Base-by-base conservation (phyloP, 768 basidiomycete genomes). In the Floccularia luteovirens region DNA sequence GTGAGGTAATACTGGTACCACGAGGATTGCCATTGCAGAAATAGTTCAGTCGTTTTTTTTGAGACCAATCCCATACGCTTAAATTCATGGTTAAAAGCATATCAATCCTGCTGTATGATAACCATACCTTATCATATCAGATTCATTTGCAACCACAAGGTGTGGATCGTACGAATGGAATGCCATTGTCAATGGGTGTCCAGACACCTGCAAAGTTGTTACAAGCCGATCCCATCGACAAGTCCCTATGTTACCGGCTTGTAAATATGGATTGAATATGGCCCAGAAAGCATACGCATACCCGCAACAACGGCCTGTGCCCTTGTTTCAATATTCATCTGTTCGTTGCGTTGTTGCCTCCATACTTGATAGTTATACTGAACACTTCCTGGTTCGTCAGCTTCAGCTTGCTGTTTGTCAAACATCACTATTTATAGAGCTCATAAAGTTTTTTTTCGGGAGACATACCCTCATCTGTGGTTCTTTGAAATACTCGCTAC, bases 51-150 rank as follows among this genome's bases (percentile, higher is more conserved):
- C 81, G 77, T 49, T 77, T 81, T 38, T 81, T 77, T 37, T 75
- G 75, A 36, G 86, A 78, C 94, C 94, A 98, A 52, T 99, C 92
- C 81, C 88, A 97, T 11, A 98, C 82, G 46, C 93, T 97, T 44
- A 27, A 48, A 38, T 24, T 27, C 1, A 31, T 3, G 16, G 24
- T 39, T 14, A 39, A 20, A 5, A 14, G 25, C 5, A n/a, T 30
- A 2, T 13, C 19, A 17, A 24, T 24, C 19, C 19, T 11, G 3
- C 12, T 10, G 20, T 22, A 36, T 21, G 40, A 45, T 27, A 10
- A 59, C 68, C 23, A n/a, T 42, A 94, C 91, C 78, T 85, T 48
- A 98, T 78, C 61, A 84, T 78, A 55, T 94, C 90, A 17, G 71
- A 65, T 48, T 93, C 89, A 52, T 94, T 90, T 5, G 90, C 79